Conservation (phyloP, 768 basidiomycete genomes). For the Coprinopsis strossmayeri region DNA sequence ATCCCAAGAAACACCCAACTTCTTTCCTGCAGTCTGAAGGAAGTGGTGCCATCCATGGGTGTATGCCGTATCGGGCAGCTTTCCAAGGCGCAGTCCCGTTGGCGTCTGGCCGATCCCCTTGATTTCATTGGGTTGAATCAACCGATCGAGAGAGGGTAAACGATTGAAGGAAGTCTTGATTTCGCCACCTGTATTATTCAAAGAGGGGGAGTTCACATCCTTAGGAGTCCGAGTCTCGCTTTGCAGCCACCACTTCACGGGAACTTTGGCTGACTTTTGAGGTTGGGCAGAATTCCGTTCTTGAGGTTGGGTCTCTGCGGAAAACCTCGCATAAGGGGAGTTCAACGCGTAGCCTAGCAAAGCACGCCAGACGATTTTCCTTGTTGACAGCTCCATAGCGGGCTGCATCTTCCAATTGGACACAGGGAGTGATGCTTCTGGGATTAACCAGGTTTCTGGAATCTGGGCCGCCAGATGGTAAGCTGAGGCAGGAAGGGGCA, state of each 20-base stretch:
- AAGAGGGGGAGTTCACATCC: conserved; percentile 2
- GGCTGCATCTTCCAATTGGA: conserved; percentile 16
- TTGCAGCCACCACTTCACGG: conserved; percentile 8
- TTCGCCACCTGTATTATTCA: not conserved
- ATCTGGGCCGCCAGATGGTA: conserved; percentile 70
- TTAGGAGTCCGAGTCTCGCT: not conserved
- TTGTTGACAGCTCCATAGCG: conserved; percentile 43
- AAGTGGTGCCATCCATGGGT: conserved; percentile 39
- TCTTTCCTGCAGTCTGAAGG: conserved; percentile 22
- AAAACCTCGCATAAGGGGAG: not conserved
- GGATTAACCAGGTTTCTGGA: conserved; percentile 53
- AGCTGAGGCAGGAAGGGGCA: conserved; percentile 39
- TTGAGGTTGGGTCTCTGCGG: conserved; percentile 1
- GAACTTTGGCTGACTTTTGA: conserved; percentile 4
- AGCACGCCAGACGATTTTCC: conserved; percentile 71
- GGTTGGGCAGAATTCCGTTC: not conserved
- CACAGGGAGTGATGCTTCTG: conserved; percentile 15
- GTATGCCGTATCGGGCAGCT: conserved; percentile 46
- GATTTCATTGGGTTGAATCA: not conserved
- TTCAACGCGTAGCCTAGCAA: conserved; percentile 30
- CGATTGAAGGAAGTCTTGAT: conserved; percentile 1
- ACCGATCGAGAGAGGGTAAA: not conserved
- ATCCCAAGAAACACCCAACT: conserved; percentile 21
- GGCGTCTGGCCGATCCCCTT: conserved; percentile 3
- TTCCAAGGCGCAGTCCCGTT: conserved; percentile 26